These are phyloP conservation scores for Candida buenavistaensis DNA, from an alignment of 1,139 yeast species.

Conservation along the genomic window DNA sequence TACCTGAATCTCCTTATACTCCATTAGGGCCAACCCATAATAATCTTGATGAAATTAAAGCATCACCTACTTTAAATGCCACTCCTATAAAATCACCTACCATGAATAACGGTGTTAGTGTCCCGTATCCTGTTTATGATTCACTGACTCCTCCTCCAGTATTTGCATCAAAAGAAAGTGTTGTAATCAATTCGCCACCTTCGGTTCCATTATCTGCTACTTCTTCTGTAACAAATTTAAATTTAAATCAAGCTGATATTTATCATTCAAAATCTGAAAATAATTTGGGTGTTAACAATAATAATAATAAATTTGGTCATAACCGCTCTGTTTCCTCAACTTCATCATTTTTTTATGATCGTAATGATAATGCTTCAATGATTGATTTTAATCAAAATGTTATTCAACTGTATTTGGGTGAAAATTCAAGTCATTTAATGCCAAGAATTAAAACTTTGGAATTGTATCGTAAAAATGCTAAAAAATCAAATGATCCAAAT, in stretches of 20 bases:
- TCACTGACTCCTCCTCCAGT: conserved; percentile 24
- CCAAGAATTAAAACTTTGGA: conserved; percentile 88
- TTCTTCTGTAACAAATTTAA: conserved; percentile 41
- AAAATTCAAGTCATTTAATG: conserved; percentile 50
- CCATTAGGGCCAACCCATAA: conserved; percentile 1
- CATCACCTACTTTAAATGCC: conserved; percentile 7
- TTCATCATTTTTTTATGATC: conserved; percentile 37
- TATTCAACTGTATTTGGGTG: conserved; percentile 54
- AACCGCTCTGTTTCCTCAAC: conserved; percentile 41
- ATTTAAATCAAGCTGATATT: conserved; percentile 19
- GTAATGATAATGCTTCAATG: conserved; percentile 35
- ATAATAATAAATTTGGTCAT: conserved; percentile 26
- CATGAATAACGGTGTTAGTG: conserved; percentile 2
- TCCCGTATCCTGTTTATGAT: conserved; percentile 19
- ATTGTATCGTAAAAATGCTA: conserved; percentile 81
- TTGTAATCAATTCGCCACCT: conserved; percentile 27
- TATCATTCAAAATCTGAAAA: conserved; percentile 30
- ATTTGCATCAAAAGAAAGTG: conserved; percentile 16
- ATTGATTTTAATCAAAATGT: conserved; percentile 44
- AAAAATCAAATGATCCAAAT: conserved; percentile 80
- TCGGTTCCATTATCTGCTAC: conserved; percentile 36
- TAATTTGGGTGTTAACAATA: conserved; percentile 24
- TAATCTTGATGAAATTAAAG: conserved; percentile 2
- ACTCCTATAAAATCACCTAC: conserved; percentile 9
- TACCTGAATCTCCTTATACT: conserved; percentile 3